phyloP scores from a whole-genome alignment of 768 basidiomycete species.

The Porpolomopsis calyptriformis region DNA sequence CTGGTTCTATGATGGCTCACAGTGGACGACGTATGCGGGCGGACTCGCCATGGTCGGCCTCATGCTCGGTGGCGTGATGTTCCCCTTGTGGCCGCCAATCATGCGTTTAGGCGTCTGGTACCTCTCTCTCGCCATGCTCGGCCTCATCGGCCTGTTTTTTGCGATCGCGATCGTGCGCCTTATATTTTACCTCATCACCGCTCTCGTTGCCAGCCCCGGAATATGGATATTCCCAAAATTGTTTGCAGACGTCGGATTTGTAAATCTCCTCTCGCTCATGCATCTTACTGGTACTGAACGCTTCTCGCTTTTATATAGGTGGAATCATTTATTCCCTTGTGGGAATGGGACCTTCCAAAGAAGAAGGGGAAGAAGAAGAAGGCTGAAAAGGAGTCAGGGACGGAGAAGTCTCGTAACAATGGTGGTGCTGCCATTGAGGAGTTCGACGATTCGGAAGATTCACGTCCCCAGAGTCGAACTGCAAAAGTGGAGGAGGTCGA shows the following conservation, averaged over 20 bases:
- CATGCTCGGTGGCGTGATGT: slow-evolving; percentile 97
- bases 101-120: slow-evolving; percentile 96
- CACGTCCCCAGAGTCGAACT: slow-evolving; percentile 4
- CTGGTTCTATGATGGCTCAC: slow-evolving; percentile 95
- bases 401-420: slow-evolving; percentile 29
- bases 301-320: slow-evolving; percentile 41
- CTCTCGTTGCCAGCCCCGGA: slow-evolving; percentile 75
- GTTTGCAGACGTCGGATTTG: slow-evolving; percentile 97
- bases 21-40: slow-evolving; percentile 86
- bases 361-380: slow-evolving; percentile 48
- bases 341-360: slow-evolving; percentile 92
- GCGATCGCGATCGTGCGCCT: slow-evolving; percentile 81
- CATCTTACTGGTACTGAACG: not conserved
- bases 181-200: slow-evolving; percentile 89
- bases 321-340: slow-evolving; percentile 92
- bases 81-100: slow-evolving; percentile 93
- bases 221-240: slow-evolving; percentile 99
- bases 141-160: slow-evolving; percentile 84
- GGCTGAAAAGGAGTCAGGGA: slow-evolving; percentile 14
- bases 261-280: slow-evolving; percentile 34
- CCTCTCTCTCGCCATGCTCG: slow-evolving; percentile 78
- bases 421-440: slow-evolving; percentile 37
- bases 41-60: slow-evolving; percentile 85
- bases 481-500: slow-evolving; percentile 8
- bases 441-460: slow-evolving; percentile 32